phyloP scores from a whole-genome alignment of 2,329 filamentous ascomycete species.

The Talaromyces marneffei region DNA sequence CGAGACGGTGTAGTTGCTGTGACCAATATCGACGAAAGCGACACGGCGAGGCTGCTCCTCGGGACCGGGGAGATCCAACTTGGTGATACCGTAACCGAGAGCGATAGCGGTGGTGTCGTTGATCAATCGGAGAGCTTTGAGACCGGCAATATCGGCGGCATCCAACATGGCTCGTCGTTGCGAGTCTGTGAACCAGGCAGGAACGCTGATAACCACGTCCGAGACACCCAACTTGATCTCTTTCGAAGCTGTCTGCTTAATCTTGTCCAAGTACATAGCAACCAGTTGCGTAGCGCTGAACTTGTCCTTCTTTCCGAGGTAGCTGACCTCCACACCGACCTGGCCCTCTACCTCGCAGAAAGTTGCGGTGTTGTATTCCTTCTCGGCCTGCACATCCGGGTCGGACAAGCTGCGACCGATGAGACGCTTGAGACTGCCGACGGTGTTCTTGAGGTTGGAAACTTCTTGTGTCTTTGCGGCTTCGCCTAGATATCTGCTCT shows the following conservation, averaged over 20 bases:
- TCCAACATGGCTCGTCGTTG: conserved; percentile 87
- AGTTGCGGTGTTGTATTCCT: conserved; percentile 78
- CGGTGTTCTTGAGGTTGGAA: conserved; percentile 98
- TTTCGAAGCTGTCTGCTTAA: conserved; percentile 77
- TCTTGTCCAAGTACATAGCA: conserved; percentile 93
- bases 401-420: conserved; percentile 81
- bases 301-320: conserved; percentile 88
- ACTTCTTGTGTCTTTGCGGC: conserved; percentile 97
- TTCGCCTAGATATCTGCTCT: conserved; percentile 90
- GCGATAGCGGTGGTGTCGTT: conserved; percentile 97
- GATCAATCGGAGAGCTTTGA: conserved; percentile 89
- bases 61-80: conserved; percentile 78
- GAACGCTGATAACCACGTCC: conserved; percentile 89
- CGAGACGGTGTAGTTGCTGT: conserved; percentile 92
- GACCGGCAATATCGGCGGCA: conserved; percentile 84
- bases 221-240: conserved; percentile 89
- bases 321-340: conserved; percentile 88
- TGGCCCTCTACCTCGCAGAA: conserved; percentile 89
- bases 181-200: conserved; percentile 92
- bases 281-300: conserved; percentile 92
- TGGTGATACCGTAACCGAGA: conserved; percentile 95
- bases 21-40: conserved; percentile 87
- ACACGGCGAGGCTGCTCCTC: conserved; percentile 92
- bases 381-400: conserved; percentile 88
- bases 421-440: conserved; percentile 85